A percentile compares a stretch with the other conserved stretches of the same genome.
Evolutionary conservation across 2,329 filamentous ascomycete species (phyloP).

Genomic region (Colletotrichum tropicicola): DNA sequence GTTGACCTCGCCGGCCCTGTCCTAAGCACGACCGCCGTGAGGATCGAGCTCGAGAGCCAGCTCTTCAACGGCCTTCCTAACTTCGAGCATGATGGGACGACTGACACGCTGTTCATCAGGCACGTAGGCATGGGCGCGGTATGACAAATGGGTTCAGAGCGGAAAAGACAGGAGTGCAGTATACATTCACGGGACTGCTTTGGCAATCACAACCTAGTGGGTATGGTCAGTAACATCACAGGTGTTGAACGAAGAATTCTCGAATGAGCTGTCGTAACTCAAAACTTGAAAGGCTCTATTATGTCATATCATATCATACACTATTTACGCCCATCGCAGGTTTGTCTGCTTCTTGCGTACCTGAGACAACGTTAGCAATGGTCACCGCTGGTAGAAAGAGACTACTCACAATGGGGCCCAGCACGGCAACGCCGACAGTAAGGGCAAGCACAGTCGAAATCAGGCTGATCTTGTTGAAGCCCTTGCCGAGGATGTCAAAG

Average conservation of each 20-base stretch:
- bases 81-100: too few relatives aligned
- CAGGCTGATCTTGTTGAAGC: conserved; percentile 91
- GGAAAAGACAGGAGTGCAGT: too few relatives aligned
- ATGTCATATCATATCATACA: conserved; percentile 19
- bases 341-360: conserved; percentile 75
- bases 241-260: too few relatives aligned
- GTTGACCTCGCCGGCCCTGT: too few relatives aligned
- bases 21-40: too few relatives aligned
- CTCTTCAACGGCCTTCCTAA: too few relatives aligned
- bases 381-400: neutral
- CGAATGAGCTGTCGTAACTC: neutral
- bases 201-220: too few relatives aligned
- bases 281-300: conserved; percentile 17
- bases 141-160: too few relatives aligned
- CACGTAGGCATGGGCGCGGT: too few relatives aligned
- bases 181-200: too few relatives aligned
- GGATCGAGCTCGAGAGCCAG: too few relatives aligned
- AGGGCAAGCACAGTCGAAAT: conserved; percentile 85
- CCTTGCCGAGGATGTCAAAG: conserved; percentile 93
- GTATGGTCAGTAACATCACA: neutral
- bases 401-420: conserved; percentile 83
- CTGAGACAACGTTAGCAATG: conserved; percentile 48
- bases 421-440: conserved; percentile 76
- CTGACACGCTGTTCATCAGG: too few relatives aligned
- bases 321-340: conserved; percentile 59